Base-by-base conservation (phyloP, 257 asterid genomes). In the Gardenia jasminoides region DNA sequence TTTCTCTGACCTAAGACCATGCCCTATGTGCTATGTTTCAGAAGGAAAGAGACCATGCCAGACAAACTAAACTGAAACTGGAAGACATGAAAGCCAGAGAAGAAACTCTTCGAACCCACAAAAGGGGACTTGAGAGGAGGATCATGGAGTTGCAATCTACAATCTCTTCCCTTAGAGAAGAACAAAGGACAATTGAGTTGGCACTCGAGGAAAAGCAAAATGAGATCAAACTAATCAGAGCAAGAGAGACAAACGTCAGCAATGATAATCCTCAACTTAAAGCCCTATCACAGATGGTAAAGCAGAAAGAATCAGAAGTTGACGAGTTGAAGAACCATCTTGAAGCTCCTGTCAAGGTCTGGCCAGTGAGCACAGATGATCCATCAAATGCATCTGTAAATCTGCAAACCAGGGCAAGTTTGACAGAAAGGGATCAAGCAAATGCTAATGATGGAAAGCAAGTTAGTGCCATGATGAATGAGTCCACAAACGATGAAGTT, bases 91-190 rank as follows among this genome's bases (percentile, higher is more conserved):
- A 85, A 72, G 75, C 78, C 70, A 83, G 90, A 83, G 74, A 86
- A 52, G 72, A 80, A 67, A 81, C 69, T 62, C 92, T 88, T 58
- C 81, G 90, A 66, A 70, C 70, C 31, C 91, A 92, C 66, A 93
- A 88, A 26, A 75, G 72, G 62, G 90, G 89, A 19, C 90, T 90
- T 22, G 84, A 82, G 7, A 58, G 76, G 66, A 86, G 74, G 75
- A 47, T 90, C 73, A 17, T 50, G n/a, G 94, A 88, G 80, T 81
- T 92, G 97, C 89, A 85, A 59, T 89, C 98, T 2, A 85, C 88
- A 10, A 88, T 90, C 62, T 83, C 93, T 76, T 89, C 92, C 72
- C 92, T 93, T 16, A 81, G 80, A 74, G 91, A 91, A n/a, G 96
- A 93, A 70, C 93, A 87, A 56, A 82, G 67, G 80, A 56, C 88